Evolutionary conservation across 257 asterid species (phyloP).

Genomic region (Gynochthodes officinalis): DNA sequence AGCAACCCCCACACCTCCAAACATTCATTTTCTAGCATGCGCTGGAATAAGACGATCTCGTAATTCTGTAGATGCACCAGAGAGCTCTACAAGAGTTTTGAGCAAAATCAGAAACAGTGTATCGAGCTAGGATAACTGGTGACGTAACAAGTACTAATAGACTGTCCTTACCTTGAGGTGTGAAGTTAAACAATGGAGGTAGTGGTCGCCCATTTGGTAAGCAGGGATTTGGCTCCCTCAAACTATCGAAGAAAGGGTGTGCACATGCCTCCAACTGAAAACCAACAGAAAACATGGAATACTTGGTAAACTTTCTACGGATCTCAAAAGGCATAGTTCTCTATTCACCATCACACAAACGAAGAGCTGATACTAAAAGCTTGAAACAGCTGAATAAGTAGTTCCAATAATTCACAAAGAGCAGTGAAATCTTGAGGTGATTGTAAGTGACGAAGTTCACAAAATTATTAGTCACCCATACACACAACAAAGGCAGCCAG

Average conservation of each 20-base stretch:
- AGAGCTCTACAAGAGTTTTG: slow-evolving; percentile 32
- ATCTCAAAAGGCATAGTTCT: neutral
- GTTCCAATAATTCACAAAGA: neutral
- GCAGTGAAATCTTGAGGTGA: neutral
- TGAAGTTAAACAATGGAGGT: slow-evolving; percentile 79
- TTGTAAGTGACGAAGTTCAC: neutral
- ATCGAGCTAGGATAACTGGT: neutral
- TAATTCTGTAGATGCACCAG: slow-evolving; percentile 42
- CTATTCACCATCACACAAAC: neutral
- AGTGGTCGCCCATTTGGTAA: slow-evolving; percentile 69
- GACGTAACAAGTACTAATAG: neutral
- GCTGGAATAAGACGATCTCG: slow-evolving; percentile 43
- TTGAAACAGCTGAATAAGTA: neutral
- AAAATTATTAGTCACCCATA: neutral
- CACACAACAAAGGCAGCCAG: neutral
- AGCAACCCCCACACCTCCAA: neutral
- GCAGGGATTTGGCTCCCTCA: slow-evolving; percentile 60
- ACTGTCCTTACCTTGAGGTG: slow-evolving; percentile 57
- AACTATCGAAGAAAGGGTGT: slow-evolving; percentile 75
- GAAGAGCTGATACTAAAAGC: neutral
- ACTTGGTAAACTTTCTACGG: neutral
- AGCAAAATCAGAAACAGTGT: slow-evolving; percentile 7
- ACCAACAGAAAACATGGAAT: neutral
- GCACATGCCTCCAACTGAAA: slow-evolving; percentile 91
- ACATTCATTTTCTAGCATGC: slow-evolving; percentile 25